Evolutionary conservation across 176 grass and related monocot genomes (phyloP).

Genomic region (Guadua angustifolia): DNA sequence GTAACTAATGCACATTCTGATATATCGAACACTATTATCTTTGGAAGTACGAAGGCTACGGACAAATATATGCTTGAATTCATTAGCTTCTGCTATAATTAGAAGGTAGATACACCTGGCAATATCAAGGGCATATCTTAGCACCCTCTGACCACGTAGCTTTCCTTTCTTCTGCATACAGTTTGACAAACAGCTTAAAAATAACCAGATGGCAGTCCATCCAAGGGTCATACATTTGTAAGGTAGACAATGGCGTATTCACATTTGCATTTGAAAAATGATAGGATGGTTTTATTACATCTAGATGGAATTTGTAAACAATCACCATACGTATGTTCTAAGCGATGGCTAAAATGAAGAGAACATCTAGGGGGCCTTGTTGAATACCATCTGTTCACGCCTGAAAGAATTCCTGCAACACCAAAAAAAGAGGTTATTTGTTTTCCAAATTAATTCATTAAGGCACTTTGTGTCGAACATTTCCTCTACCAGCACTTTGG

Average conservation of each 20-base stretch:
- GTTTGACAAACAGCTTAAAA: slow-evolving; percentile 51
- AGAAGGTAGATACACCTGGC: too few species aligned
- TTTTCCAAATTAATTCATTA: background rate
- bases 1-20: too few species aligned
- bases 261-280: background rate
- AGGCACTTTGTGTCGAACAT: too few species aligned
- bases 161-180: slow-evolving; percentile 91
- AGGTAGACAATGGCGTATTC: background rate
- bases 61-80: too few species aligned
- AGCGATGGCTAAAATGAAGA: slow-evolving; percentile 85
- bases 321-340: slow-evolving; percentile 99
- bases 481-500: too few species aligned
- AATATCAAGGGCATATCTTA: too few species aligned
- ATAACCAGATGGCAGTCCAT: background rate
- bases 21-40: too few species aligned
- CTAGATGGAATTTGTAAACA: slow-evolving; percentile 70
- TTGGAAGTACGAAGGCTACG: too few species aligned
- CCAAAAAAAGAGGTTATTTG: background rate
- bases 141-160: slow-evolving; percentile 55
- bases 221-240: background rate
- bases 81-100: too few species aligned
- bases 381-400: slow-evolving; percentile 69
- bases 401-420: slow-evolving; percentile 75
- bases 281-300: slow-evolving; percentile 47
- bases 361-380: slow-evolving; percentile 85